Conservation (phyloP, 164 flowering plant species). For the Cinnamomum chago region DNA sequence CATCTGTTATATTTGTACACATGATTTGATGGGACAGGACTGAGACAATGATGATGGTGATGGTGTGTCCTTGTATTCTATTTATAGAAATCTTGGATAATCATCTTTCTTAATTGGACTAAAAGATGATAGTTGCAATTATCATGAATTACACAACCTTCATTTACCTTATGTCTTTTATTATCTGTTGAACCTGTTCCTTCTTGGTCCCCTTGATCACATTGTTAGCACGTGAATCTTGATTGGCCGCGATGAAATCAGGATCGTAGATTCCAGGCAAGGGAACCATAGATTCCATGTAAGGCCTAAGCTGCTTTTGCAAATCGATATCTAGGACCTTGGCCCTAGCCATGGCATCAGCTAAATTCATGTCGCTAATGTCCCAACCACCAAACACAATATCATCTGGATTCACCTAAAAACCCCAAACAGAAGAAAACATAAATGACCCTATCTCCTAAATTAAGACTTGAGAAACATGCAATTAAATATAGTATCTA, state of each 20-base stretch:
- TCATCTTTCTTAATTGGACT: too few species aligned
- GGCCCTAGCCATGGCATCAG: slow-evolving; percentile 96
- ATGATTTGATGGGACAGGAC: too few species aligned
- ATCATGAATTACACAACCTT: too few species aligned
- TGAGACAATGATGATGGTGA: too few species aligned
- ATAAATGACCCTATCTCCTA: not conserved
- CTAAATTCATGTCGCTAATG: slow-evolving; percentile 90
- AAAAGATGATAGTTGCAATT: too few species aligned
- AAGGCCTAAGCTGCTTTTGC: slow-evolving; percentile 94
- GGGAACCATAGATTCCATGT: slow-evolving; percentile 98
- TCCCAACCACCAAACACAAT: slow-evolving; percentile 99
- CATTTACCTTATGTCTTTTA: slow-evolving; percentile 79
- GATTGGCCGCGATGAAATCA: slow-evolving; percentile 98
- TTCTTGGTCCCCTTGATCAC: slow-evolving; percentile 91
- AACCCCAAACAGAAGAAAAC: not conserved
- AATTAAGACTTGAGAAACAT: not conserved
- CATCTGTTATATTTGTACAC: too few species aligned
- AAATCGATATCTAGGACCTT: slow-evolving; percentile 90
- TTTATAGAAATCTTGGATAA: too few species aligned
- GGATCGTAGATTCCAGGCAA: slow-evolving; percentile 94
- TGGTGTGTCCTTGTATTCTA: too few species aligned
- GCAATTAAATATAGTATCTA: not conserved
- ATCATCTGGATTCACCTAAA: slow-evolving; percentile 93
- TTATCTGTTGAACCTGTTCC: slow-evolving; percentile 73
- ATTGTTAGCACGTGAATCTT: slow-evolving; percentile 85